Percentiles rank a stretch among this genome's conserved stretches.
phyloP scores from a whole-genome alignment of 805 yeast species.

The Teunomyces lycoperdinae region DNA sequence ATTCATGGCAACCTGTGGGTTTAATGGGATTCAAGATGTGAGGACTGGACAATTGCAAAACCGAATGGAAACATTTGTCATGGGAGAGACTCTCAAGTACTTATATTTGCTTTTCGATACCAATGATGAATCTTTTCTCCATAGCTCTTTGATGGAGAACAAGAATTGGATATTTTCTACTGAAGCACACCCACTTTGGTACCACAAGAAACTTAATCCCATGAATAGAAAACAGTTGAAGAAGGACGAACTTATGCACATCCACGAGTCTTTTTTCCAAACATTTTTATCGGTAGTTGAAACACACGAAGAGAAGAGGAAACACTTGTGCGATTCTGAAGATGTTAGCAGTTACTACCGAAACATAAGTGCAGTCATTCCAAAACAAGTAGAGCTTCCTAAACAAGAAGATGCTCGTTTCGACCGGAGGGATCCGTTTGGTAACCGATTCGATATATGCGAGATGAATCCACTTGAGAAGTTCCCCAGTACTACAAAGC shows the following conservation, averaged over 20 bases:
- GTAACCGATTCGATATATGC: slow-evolving; percentile 22
- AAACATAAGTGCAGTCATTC: slow-evolving; percentile 11
- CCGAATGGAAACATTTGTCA: slow-evolving; percentile 88
- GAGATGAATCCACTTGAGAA: slow-evolving; percentile 26
- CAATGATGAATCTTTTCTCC: slow-evolving; percentile 45
- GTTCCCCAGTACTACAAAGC: neutral
- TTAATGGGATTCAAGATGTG: slow-evolving; percentile 71
- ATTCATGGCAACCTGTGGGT: slow-evolving; percentile 71
- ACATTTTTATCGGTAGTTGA: slow-evolving; percentile 9
- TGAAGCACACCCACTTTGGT: slow-evolving; percentile 91
- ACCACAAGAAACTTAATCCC: slow-evolving; percentile 26
- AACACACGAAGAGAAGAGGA: slow-evolving; percentile 1
- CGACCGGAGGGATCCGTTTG: slow-evolving; percentile 16
- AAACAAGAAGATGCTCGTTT: slow-evolving; percentile 1
- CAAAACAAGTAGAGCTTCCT: neutral
- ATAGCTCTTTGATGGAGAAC: slow-evolving; percentile 24
- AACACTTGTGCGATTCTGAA: slow-evolving; percentile 4
- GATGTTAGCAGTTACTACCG: slow-evolving; percentile 6
- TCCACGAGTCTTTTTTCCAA: slow-evolving; percentile 7
- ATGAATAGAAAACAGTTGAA: slow-evolving; percentile 7
- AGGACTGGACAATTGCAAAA: slow-evolving; percentile 61
- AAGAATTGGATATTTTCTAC: slow-evolving; percentile 69
- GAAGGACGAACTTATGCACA: slow-evolving; percentile 4
- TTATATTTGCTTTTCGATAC: slow-evolving; percentile 76
- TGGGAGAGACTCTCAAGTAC: slow-evolving; percentile 85